Evolutionary conservation across 2,329 filamentous ascomycete species (phyloP), one percentile per base, ranked within the genome.

Genomic region (Ophiocordyceps camponoti-saundersi): DNA sequence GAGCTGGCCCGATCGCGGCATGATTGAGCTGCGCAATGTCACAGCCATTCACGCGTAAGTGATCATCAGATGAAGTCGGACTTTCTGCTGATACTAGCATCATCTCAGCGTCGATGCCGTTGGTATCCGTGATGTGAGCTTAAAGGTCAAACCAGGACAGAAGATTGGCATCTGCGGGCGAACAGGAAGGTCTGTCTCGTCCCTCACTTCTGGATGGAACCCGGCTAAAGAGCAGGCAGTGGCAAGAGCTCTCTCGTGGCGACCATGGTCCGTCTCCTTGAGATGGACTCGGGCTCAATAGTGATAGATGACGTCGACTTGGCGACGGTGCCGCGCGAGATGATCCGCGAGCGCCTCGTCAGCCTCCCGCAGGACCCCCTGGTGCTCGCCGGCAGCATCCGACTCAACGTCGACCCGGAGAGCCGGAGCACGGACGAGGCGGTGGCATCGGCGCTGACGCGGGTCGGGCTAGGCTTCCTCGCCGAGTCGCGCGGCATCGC

Each of bases 101-200:
- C 21, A 12, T 16, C 18, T 32, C 32, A 48, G 44, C 12, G 39
- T 41, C 11, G 29, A 42, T 21, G 47, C 41, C 22, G 43, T 44
- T 11, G 49, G 40, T 15, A 42, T 50, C 8, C 36, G 45, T 13
- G 34, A 45, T 16, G 30, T 48, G 18, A 47, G 11, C 47, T 54
- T 49, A 44, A 48, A 10, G 16, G 48, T 48, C 6, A 18, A 42
- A 16, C 22, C 44, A 32, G 46, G 44, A 20, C 47, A 49, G 44
- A 63, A 61, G 46, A 51, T 64, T 13, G 63, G 56, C 15, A 53
- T 66, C n/a, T 60, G 61, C 36, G 63, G 63, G 6, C 53, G 62
- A 3, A 63, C 61, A 1, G 62, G 60, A 18, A 59, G 57, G 55
- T 48, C 20, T 46, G 47, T 46, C 16, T n/a, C 32, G 16, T 15